phyloP scores from a whole-genome alignment of 1,284 basidiomycete genomes.

The Cystobasidium pallidum region DNA sequence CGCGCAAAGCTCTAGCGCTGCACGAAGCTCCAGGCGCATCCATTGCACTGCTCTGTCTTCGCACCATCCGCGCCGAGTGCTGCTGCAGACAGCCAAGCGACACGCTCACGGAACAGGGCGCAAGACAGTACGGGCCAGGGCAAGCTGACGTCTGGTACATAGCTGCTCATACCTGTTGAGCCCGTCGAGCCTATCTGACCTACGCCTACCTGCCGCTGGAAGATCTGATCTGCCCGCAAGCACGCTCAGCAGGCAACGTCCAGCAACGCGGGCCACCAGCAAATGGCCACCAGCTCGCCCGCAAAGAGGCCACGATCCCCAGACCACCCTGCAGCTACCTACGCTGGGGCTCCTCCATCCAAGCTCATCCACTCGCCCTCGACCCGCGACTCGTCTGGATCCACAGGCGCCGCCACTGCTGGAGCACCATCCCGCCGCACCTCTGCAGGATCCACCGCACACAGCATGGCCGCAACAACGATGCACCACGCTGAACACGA shows the following conservation, averaged over 20 bases:
- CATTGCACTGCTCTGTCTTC: too few species aligned
- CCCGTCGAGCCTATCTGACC: too few species aligned
- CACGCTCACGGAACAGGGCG: too few species aligned
- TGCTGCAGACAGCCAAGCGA: background rate
- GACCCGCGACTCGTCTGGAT: conserved; percentile 20
- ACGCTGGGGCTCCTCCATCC: background rate
- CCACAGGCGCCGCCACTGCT: background rate
- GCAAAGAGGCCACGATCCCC: conserved; percentile 20
- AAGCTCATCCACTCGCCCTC: conserved; percentile 23
- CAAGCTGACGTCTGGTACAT: too few species aligned
- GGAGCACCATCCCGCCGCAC: background rate
- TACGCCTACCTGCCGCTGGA: too few species aligned
- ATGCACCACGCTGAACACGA: background rate
- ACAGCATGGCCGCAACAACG: conserved; percentile 15
- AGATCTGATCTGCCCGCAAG: too few species aligned
- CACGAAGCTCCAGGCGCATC: too few species aligned
- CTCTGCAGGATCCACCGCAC: background rate
- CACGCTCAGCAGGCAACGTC: too few species aligned
- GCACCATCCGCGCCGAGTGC: background rate
- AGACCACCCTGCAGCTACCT: background rate
- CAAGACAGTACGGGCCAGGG: too few species aligned
- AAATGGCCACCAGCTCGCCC: conserved; percentile 11
- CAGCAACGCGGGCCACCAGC: too few species aligned
- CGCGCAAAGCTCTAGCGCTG: conserved; percentile 11
- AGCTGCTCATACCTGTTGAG: too few species aligned